Percentiles rank a stretch among this genome's conserved stretches.
These are phyloP conservation scores for Aphanocladium album DNA, from an alignment of 2,329 filamentous ascomycete genomes.

Conservation along the genomic window DNA sequence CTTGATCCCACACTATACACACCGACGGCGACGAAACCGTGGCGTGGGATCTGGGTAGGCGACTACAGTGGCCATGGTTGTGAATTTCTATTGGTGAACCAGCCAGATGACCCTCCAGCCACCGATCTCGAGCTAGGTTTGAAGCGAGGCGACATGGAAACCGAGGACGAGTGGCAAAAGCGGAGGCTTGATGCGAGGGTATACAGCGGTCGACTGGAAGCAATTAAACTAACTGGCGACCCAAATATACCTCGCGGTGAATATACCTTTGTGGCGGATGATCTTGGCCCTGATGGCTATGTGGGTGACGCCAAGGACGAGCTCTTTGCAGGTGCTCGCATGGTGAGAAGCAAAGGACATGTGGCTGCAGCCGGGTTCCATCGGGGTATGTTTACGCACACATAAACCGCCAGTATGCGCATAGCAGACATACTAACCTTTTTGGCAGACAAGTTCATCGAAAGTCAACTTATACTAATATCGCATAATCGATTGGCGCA, in stretches of 20 bases:
- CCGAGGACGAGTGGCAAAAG: constrained; percentile 39
- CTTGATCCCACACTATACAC: constrained; percentile 72
- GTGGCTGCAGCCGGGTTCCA: constrained; percentile 69
- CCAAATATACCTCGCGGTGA: constrained; percentile 85
- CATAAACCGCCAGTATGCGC: constrained; percentile 7
- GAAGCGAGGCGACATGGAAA: constrained; percentile 36
- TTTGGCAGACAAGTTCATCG: constrained; percentile 63
- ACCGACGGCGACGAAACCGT: constrained; percentile 74
- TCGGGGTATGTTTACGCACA: constrained; percentile 51
- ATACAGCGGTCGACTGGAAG: constrained; percentile 67
- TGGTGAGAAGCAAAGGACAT: constrained; percentile 72
- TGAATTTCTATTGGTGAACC: constrained; percentile 79
- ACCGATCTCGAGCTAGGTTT: constrained; percentile 38
- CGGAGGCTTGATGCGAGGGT: constrained; percentile 43
- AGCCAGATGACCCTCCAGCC: constrained; percentile 49
- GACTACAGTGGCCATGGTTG: constrained; percentile 86
- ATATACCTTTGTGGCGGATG: constrained; percentile 72
- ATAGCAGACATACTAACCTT: background rate
- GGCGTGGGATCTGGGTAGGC: constrained; percentile 86
- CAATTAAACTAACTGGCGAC: constrained; percentile 88
- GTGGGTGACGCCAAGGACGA: constrained; percentile 59
- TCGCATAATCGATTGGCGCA: constrained; percentile 74
- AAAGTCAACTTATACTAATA: constrained; percentile 71
- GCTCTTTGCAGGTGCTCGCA: constrained; percentile 66
- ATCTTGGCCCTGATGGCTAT: constrained; percentile 64